A percentile compares a stretch with the other conserved stretches of the same genome.
Evolutionary conservation across 2,329 filamentous ascomycete genomes (phyloP).

Genomic region (Lecanicillium sp.): DNA sequence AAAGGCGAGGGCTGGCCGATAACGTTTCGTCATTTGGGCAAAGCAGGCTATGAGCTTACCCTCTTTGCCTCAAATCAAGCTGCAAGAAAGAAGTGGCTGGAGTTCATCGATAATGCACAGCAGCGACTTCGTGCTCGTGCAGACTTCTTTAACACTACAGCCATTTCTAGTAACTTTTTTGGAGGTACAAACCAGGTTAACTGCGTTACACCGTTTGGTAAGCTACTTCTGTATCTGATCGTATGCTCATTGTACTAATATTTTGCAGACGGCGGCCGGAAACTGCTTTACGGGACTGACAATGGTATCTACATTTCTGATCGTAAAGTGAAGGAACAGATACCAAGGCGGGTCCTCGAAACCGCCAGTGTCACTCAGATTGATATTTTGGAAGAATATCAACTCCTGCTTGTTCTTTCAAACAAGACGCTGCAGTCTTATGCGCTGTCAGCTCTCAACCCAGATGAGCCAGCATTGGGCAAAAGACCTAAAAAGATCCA

Average conservation of each 20-base stretch:
- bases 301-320: conserved; percentile 90
- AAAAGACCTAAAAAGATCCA: conserved; percentile 94
- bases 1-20: conserved; percentile 80
- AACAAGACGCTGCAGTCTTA: conserved; percentile 93
- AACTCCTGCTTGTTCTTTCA: conserved; percentile 81
- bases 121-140: conserved; percentile 79
- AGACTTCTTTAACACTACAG: conserved; percentile 77
- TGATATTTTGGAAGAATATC: conserved; percentile 92
- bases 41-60: conserved; percentile 88
- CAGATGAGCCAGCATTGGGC: conserved; percentile 70
- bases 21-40: conserved; percentile 92
- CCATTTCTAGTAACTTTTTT: conserved; percentile 56
- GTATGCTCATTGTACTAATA: conserved; percentile 19
- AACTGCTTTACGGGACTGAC: conserved; percentile 91
- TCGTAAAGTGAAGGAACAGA: conserved; percentile 77
- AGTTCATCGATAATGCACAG: conserved; percentile 89
- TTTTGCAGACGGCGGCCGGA: conserved; percentile 76
- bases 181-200: conserved; percentile 75
- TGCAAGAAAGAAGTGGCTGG: conserved; percentile 92
- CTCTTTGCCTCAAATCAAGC: conserved; percentile 81
- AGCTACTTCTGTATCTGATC: conserved; percentile 26
- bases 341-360: conserved; percentile 78
- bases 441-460: conserved; percentile 77
- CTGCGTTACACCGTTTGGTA: conserved; percentile 86
- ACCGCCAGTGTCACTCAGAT: conserved; percentile 85